Evolutionary conservation across 2,329 filamentous ascomycete species (phyloP).

Genomic region (Cladorrhinum sp.): DNA sequence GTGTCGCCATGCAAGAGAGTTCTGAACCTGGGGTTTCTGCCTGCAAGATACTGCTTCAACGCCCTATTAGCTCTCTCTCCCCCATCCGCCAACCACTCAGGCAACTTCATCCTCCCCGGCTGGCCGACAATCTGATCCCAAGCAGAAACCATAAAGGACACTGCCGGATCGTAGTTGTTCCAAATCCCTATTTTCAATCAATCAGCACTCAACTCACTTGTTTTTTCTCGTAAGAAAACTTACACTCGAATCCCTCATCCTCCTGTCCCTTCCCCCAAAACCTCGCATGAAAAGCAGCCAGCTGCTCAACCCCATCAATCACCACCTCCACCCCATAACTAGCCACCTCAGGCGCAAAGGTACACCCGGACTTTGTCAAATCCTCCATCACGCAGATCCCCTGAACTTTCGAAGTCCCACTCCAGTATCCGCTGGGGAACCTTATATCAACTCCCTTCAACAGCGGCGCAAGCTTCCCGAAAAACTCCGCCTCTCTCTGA

Average conservation of each 20-base stretch:
- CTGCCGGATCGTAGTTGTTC: conserved; percentile 39
- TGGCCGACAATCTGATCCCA: conserved; percentile 34
- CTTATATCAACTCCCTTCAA: conserved; percentile 30
- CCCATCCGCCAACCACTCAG: conserved; percentile 36
- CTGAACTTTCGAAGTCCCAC: conserved; percentile 34
- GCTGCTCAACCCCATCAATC: conserved; percentile 37
- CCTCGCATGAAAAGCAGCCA: conserved; percentile 40
- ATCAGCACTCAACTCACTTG: not conserved
- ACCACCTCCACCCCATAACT: conserved; percentile 34
- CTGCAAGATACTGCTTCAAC: conserved; percentile 36
- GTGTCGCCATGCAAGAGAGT: conserved; percentile 44
- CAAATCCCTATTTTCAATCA: conserved; percentile 29
- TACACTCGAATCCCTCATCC: conserved; percentile 22
- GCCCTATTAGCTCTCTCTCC: conserved; percentile 35
- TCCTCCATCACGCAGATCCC: conserved; percentile 40
- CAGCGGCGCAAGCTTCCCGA: conserved; percentile 33
- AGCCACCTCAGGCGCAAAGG: conserved; percentile 34
- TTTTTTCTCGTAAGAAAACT: conserved; percentile 21
- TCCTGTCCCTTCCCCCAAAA: conserved; percentile 36
- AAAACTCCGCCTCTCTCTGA: conserved; percentile 39
- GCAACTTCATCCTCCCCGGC: conserved; percentile 33
- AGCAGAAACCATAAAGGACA: conserved; percentile 33
- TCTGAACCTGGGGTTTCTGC: conserved; percentile 38
- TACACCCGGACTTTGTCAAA: conserved; percentile 33
- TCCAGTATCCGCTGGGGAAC: conserved; percentile 38